A percentile compares a stretch with the other conserved stretches of the same genome.
These are phyloP conservation scores for Blastocystis sp. DNA, from an alignment of 352 stramenopile genomes.

Conservation along the genomic window DNA sequence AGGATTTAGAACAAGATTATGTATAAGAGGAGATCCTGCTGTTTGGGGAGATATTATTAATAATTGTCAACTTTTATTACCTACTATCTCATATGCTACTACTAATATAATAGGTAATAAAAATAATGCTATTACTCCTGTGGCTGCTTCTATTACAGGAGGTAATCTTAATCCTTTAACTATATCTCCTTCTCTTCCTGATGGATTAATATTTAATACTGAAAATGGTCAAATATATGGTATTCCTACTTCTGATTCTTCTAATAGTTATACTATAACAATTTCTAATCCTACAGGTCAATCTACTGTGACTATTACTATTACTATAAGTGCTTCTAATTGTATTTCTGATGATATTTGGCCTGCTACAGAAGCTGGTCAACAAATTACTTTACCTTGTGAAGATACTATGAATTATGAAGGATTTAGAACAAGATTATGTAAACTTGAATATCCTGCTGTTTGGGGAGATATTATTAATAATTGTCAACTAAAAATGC, in stretches of 20 bases:
- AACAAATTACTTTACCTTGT: constrained; percentile 11
- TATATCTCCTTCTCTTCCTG: constrained; percentile 12
- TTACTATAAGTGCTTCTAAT: constrained; percentile 9
- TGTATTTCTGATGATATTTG: not conserved
- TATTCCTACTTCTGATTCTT: constrained; percentile 21
- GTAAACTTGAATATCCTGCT: no score
- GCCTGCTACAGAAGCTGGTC: constrained; percentile 7
- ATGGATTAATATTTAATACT: constrained; percentile 30
- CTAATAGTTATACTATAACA: not conserved
- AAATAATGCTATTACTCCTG: constrained; percentile 27
- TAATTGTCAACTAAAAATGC: no score
- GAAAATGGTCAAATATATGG: constrained; percentile 2
- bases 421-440: no score
- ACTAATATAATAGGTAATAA: constrained; percentile 17
- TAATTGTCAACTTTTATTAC: constrained; percentile 22
- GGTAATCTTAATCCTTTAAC: constrained; percentile 1
- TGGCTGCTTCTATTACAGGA: constrained; percentile 14
- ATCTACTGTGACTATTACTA: constrained; percentile 8
- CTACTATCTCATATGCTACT: constrained; percentile 13
- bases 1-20: constrained; percentile 10
- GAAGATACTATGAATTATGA: no score
- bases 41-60: constrained; percentile 1
- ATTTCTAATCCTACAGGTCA: not conserved
- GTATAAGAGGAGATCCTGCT: constrained; percentile 4
- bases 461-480: no score